Percentiles rank a stretch among this genome's conserved stretches.
These are phyloP conservation scores for Uromyces viciae-fabae DNA, from an alignment of 1,284 basidiomycete genomes.

Conservation along the genomic window DNA sequence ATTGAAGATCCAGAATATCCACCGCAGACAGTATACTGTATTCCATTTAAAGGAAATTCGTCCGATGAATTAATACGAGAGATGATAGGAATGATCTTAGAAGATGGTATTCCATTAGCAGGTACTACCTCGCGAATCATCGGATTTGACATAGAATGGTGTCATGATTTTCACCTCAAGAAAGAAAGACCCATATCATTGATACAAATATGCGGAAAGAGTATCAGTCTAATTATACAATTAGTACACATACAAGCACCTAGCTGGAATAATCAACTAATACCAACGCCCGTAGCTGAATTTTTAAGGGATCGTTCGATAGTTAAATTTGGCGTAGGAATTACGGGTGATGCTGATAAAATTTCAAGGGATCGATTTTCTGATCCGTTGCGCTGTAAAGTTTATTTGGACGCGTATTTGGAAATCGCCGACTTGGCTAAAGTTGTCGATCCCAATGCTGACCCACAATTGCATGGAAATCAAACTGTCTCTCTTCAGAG, in stretches of 20 bases:
- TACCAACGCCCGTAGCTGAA: constrained; percentile 14
- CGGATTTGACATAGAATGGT: constrained; percentile 37
- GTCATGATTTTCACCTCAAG: not conserved
- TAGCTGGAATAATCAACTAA: not conserved
- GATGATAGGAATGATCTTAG: not conserved
- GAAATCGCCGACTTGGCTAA: constrained; percentile 24
- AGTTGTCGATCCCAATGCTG: constrained; percentile 7
- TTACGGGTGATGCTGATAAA: constrained; percentile 29
- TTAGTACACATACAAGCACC: constrained; percentile 1
- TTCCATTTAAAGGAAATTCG: not conserved
- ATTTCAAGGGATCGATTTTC: not conserved
- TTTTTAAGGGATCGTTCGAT: constrained; percentile 3
- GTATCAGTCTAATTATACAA: constrained; percentile 29
- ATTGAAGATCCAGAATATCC: not conserved
- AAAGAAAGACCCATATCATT: constrained; percentile 17
- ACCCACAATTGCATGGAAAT: not conserved
- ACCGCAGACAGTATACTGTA: not conserved
- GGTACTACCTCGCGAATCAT: too few relatives aligned
- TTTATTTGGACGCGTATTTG: constrained; percentile 13
- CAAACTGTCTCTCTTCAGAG: constrained; percentile 23
- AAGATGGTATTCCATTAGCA: not conserved
- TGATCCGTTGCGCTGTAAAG: not conserved
- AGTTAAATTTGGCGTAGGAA: constrained; percentile 33
- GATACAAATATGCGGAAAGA: constrained; percentile 22
- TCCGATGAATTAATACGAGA: not conserved